These are phyloP conservation scores for Fusarium sp. DNA, from an alignment of 2,329 filamentous ascomycete species.

Conservation along the genomic window DNA sequence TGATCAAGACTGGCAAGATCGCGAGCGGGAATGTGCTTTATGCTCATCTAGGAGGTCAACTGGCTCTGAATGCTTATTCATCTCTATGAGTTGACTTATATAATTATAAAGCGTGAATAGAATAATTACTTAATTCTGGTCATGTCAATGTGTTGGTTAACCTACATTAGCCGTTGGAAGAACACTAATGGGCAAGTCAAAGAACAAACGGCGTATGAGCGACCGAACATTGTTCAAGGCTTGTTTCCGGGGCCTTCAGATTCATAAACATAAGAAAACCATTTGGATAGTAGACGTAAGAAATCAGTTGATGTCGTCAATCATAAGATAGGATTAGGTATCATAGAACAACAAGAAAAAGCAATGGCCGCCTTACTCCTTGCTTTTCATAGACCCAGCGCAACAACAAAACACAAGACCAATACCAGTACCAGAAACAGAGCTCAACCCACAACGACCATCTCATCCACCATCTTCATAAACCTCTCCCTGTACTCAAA, in stretches of 20 bases:
- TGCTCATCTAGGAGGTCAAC: conserved; percentile 77
- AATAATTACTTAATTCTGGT: neutral
- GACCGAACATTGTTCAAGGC: too few relatives aligned
- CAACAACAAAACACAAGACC: neutral
- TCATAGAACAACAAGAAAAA: neutral
- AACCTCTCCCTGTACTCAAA: conserved; percentile 73
- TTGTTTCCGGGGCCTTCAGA: too few relatives aligned
- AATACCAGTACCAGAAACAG: neutral
- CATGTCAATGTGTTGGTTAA: too few relatives aligned
- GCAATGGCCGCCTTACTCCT: neutral
- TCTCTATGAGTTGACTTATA: neutral
- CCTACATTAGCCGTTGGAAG: neutral
- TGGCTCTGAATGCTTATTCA: conserved; percentile 77
- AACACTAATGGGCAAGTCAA: neutral
- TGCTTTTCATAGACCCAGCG: neutral
- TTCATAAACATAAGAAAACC: too few relatives aligned
- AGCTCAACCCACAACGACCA: conserved; percentile 54
- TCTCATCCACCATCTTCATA: conserved; percentile 62
- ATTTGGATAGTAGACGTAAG: too few relatives aligned
- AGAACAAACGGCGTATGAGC: too few relatives aligned
- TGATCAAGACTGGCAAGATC: conserved; percentile 74
- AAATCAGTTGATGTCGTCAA: neutral
- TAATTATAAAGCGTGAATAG: neutral
- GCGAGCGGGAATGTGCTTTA: conserved; percentile 76
- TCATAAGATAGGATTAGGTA: neutral